phyloP scores from a whole-genome alignment of 2,329 filamentous ascomycete species.

The Penicillium expansum region DNA sequence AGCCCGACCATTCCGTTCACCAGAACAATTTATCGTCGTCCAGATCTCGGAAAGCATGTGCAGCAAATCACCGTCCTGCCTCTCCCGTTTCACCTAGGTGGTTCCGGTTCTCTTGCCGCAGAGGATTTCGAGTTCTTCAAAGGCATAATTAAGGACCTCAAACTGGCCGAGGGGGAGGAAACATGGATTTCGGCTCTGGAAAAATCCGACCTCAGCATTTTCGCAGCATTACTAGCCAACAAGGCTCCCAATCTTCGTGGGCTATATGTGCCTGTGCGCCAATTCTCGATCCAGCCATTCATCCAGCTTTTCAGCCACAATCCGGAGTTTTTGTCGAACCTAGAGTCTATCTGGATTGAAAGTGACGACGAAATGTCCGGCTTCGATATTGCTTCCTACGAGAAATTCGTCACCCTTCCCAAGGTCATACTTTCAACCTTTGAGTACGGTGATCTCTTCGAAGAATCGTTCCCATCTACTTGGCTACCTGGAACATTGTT shows the following conservation, averaged over 20 bases:
- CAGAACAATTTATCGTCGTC: slow-evolving; percentile 15
- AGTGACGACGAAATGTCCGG: background rate
- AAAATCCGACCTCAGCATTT: slow-evolving; percentile 10
- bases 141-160: slow-evolving; percentile 7
- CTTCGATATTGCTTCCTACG: slow-evolving; percentile 11
- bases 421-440: slow-evolving; percentile 6
- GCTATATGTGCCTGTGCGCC: slow-evolving; percentile 14
- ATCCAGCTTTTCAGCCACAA: slow-evolving; percentile 9
- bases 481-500: slow-evolving; percentile 2
- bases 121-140: slow-evolving; percentile 11
- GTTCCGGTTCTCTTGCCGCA: background rate
- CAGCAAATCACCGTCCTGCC: slow-evolving; percentile 8
- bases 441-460: slow-evolving; percentile 17
- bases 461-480: slow-evolving; percentile 6
- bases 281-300: slow-evolving; percentile 4
- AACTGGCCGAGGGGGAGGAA: slow-evolving; percentile 14
- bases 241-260: slow-evolving; percentile 21
- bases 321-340: slow-evolving; percentile 15
- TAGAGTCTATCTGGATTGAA: slow-evolving; percentile 13
- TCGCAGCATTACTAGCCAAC: slow-evolving; percentile 17
- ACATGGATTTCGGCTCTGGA: slow-evolving; percentile 16
- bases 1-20: slow-evolving; percentile 12
- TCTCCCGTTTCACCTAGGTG: background rate
- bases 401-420: slow-evolving; percentile 12
- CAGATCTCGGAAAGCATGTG: slow-evolving; percentile 19